Conservation (phyloP, 2,329 filamentous ascomycete genomes). For the Domatiomyces catenatus region DNA sequence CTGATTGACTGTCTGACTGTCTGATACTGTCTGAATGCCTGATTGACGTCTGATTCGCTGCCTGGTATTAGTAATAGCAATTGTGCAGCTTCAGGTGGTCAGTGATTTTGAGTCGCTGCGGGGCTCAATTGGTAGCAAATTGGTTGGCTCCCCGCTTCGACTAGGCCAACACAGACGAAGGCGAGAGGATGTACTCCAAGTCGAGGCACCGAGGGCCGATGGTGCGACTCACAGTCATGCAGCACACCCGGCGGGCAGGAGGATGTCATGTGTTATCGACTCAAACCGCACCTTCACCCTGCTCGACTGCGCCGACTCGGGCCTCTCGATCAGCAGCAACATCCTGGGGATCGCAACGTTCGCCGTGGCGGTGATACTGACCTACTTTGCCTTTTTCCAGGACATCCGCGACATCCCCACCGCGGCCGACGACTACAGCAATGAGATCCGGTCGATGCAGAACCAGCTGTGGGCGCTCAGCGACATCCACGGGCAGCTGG, state of each 20-base stretch:
- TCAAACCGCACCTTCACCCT: constrained; percentile 20
- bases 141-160: background rate
- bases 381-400: constrained; percentile 13
- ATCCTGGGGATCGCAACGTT: background rate
- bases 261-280: background rate
- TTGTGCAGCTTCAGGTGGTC: too few relatives aligned
- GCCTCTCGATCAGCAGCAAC: background rate
- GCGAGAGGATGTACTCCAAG: background rate
- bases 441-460: background rate
- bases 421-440: background rate
- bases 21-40: too few relatives aligned
- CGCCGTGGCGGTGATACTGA: background rate
- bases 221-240: background rate
- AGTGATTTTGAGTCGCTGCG: too few relatives aligned
- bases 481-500: background rate
- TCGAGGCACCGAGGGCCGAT: background rate
- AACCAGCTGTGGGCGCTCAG: background rate
- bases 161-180: background rate
- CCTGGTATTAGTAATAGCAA: too few relatives aligned
- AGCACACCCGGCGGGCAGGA: background rate
- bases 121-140: background rate
- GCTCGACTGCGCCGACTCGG: constrained; percentile 18
- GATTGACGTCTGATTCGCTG: too few relatives aligned
- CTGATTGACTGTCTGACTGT: too few relatives aligned
- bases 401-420: constrained; percentile 7